Conservation (phyloP, 805 yeast species). For the Tetrapisispora nanseiensis region DNA sequence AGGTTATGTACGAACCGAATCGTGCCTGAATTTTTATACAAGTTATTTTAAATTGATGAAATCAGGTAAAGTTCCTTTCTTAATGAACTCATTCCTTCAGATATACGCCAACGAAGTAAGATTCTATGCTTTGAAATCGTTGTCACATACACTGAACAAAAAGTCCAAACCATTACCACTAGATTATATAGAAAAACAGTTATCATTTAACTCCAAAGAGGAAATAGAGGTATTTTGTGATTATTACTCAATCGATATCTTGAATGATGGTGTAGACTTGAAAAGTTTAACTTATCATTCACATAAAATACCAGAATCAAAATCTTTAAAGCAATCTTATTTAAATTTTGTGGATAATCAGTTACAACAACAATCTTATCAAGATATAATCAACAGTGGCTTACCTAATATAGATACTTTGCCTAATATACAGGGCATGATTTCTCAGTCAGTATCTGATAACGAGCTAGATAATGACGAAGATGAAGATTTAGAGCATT, state of each 20-base stretch:
- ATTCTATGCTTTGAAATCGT: conserved; percentile 57
- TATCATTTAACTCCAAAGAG: conserved; percentile 58
- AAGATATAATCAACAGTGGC: conserved; percentile 35
- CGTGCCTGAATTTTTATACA: conserved; percentile 49
- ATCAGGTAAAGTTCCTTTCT: conserved; percentile 46
- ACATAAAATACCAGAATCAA: conserved; percentile 29
- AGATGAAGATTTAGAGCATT: not conserved
- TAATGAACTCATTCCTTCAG: conserved; percentile 68
- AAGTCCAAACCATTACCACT: conserved; percentile 59
- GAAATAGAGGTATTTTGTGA: conserved; percentile 48
- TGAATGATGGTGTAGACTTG: conserved; percentile 35
- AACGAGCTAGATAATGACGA: not conserved
- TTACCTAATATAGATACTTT: conserved; percentile 14
- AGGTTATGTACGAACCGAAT: conserved; percentile 43
- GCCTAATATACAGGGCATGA: not conserved
- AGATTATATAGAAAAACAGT: conserved; percentile 34
- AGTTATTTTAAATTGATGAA: conserved; percentile 53
- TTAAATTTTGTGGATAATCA: conserved; percentile 35
- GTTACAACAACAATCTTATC: conserved; percentile 22
- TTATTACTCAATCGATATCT: conserved; percentile 49
- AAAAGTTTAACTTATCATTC: conserved; percentile 33
- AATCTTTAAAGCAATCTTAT: conserved; percentile 40
- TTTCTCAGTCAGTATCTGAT: not conserved
- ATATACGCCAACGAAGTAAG: conserved; percentile 72
- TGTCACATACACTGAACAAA: conserved; percentile 58